Evolutionary conservation across 495 filamentous ascomycete genomes (phyloP).

Genomic region (Tetracladium setigerum): DNA sequence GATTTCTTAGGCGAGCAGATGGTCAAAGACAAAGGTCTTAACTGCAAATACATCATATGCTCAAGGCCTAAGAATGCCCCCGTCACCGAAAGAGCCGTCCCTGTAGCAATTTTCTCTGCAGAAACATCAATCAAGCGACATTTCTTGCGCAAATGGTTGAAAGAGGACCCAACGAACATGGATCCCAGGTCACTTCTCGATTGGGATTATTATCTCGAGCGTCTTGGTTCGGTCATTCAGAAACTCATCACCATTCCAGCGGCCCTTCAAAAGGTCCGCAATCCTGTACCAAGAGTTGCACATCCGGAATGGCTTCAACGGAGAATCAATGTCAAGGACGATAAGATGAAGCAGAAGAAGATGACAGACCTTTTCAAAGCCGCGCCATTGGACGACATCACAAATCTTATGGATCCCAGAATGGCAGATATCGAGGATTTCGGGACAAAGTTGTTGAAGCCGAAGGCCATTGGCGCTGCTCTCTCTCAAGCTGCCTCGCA

Average conservation of each 20-base stretch:
- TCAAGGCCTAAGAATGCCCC: constrained; percentile 78
- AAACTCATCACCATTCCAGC: constrained; percentile 98
- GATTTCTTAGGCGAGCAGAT: constrained; percentile 98
- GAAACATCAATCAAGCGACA: constrained; percentile 77
- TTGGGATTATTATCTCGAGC: constrained; percentile 95
- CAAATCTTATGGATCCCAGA: constrained; percentile 53
- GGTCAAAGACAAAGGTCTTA: constrained; percentile 97
- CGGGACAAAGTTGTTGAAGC: constrained; percentile 53
- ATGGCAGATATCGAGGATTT: constrained; percentile 82
- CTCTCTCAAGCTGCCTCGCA: constrained; percentile 38
- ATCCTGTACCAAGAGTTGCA: constrained; percentile 85
- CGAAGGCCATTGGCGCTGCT: constrained; percentile 57
- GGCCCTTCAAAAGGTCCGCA: constrained; percentile 87
- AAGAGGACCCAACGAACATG: constrained; percentile 88
- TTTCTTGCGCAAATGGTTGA: constrained; percentile 92
- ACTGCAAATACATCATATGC: constrained; percentile 99
- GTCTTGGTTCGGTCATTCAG: constrained; percentile 91
- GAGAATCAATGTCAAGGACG: constrained; percentile 88
- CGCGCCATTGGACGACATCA: constrained; percentile 63
- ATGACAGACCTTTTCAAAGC: constrained; percentile 92
- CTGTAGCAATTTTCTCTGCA: constrained; percentile 94
- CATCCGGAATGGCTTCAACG: constrained; percentile 97
- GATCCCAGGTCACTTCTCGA: constrained; percentile 84
- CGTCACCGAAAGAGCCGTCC: constrained; percentile 90
- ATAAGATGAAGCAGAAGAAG: constrained; percentile 96